These are phyloP conservation scores for Detonula confervacea DNA, from an alignment of 352 stramenopile genomes.

Conservation along the genomic window DNA sequence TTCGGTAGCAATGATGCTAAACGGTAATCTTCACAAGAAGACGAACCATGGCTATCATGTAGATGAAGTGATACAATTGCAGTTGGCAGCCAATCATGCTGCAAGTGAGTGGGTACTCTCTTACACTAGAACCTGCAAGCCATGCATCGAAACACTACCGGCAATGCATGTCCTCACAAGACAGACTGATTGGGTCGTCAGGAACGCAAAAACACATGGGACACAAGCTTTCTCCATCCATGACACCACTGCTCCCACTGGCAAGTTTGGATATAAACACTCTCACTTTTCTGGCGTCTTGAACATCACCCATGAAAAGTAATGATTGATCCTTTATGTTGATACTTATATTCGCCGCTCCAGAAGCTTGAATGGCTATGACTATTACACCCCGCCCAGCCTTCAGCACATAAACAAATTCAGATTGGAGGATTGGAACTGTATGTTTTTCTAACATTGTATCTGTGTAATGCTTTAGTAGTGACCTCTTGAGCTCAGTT, in stretches of 20 bases:
- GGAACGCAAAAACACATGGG: slow-evolving; percentile 1
- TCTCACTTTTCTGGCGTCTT: neutral
- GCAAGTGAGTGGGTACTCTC: slow-evolving; percentile 3
- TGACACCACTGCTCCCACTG: neutral
- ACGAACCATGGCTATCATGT: neutral
- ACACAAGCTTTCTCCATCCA: neutral
- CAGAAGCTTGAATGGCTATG: neutral
- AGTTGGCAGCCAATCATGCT: neutral
- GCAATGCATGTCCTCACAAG: neutral
- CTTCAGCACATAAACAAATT: slow-evolving; percentile 4
- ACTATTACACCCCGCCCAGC: neutral
- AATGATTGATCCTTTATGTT: slow-evolving; percentile 10
- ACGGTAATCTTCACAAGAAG: slow-evolving; percentile 4
- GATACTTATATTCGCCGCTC: neutral
- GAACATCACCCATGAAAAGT: neutral
- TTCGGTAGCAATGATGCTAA: neutral
- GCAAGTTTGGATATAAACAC: slow-evolving; percentile 1
- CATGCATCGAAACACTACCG: slow-evolving; percentile 1
- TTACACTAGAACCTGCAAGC: slow-evolving; percentile 4
- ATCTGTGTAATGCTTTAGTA: neutral
- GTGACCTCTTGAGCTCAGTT: neutral
- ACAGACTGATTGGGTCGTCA: neutral
- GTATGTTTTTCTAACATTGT: neutral
- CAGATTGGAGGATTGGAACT: neutral
- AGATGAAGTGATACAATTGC: no score